phyloP scores from a whole-genome alignment of 2,329 filamentous ascomycete species.

The Microcyclosporella mali region DNA sequence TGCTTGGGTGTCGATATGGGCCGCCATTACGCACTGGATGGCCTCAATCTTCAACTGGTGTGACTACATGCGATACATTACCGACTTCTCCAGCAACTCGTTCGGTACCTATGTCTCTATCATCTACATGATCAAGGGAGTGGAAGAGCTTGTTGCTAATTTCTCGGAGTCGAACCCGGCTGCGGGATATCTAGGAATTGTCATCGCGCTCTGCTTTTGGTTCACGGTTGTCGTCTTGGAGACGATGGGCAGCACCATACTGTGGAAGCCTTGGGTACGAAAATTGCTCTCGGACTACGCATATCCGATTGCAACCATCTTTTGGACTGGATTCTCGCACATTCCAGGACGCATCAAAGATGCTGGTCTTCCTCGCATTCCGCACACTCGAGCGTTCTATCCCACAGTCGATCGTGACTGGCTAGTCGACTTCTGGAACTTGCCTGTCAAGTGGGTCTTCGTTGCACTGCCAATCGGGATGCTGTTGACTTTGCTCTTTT shows the following conservation, averaged over 20 bases:
- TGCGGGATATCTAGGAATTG: constrained; percentile 45
- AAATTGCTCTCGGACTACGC: constrained; percentile 49
- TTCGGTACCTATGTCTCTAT: constrained; percentile 53
- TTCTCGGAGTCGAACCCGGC: constrained; percentile 38
- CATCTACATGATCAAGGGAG: constrained; percentile 52
- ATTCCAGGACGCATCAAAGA: constrained; percentile 43
- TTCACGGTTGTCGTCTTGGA: constrained; percentile 47
- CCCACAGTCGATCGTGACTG: constrained; percentile 42
- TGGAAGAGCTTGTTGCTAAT: constrained; percentile 50
- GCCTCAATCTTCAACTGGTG: constrained; percentile 48
- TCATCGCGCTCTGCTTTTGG: constrained; percentile 50
- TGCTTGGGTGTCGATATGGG: constrained; percentile 53
- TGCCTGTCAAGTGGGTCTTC: constrained; percentile 49
- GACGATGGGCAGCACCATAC: constrained; percentile 41
- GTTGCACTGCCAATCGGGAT: constrained; percentile 50
- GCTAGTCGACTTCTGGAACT: constrained; percentile 50
- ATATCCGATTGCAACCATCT: constrained; percentile 48
- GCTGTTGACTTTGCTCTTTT: constrained; percentile 49
- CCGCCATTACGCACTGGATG: constrained; percentile 53
- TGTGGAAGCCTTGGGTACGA: constrained; percentile 41
- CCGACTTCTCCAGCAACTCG: constrained; percentile 49
- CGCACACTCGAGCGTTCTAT: constrained; percentile 42
- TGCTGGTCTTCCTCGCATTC: constrained; percentile 39
- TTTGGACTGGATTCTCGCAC: constrained; percentile 51
- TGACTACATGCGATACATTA: constrained; percentile 55